Evolutionary conservation across 495 filamentous ascomycete species (phyloP).

Genomic region (Immersiella caudata): DNA sequence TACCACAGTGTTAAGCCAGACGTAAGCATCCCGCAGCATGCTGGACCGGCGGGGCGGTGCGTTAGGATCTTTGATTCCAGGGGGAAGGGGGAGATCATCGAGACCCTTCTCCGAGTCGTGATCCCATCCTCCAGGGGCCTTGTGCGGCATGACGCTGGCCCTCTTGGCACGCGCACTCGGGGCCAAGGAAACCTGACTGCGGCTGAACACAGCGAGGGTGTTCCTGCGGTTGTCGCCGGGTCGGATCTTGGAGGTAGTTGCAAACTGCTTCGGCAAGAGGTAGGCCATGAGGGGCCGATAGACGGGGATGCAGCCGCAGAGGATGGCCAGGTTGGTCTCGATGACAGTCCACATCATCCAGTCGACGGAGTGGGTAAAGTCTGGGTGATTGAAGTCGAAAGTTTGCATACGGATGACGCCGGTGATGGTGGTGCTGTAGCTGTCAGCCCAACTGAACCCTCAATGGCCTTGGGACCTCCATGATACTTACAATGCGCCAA

Average conservation of each 20-base stretch:
- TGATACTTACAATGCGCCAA: slow-evolving; percentile 21
- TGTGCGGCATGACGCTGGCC: slow-evolving; percentile 1
- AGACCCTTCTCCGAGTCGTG: slow-evolving; percentile 6
- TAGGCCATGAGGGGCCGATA: slow-evolving; percentile 14
- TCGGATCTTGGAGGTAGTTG: neutral
- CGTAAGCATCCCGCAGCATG: slow-evolving; percentile 15
- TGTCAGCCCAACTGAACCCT: neutral
- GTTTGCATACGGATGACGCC: slow-evolving; percentile 19
- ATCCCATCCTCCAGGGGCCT: neutral
- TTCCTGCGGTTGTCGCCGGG: slow-evolving; percentile 8
- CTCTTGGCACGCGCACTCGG: neutral
- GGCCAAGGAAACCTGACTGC: slow-evolving; percentile 2
- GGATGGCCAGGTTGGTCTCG: slow-evolving; percentile 22
- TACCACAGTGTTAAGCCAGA: slow-evolving; percentile 8
- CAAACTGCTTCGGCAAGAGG: slow-evolving; percentile 19
- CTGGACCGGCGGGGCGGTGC: slow-evolving; percentile 1
- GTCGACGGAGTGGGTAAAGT: slow-evolving; percentile 3
- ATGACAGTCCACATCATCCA: slow-evolving; percentile 20
- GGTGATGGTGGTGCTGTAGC: slow-evolving; percentile 17
- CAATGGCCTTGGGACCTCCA: neutral
- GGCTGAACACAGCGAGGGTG: slow-evolving; percentile 2
- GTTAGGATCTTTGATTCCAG: slow-evolving; percentile 1
- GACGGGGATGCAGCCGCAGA: slow-evolving; percentile 25
- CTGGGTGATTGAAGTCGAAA: neutral
- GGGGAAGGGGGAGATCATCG: slow-evolving; percentile 11